Base-by-base conservation (phyloP, 306 rosid species). In the Quercus gilva region DNA sequence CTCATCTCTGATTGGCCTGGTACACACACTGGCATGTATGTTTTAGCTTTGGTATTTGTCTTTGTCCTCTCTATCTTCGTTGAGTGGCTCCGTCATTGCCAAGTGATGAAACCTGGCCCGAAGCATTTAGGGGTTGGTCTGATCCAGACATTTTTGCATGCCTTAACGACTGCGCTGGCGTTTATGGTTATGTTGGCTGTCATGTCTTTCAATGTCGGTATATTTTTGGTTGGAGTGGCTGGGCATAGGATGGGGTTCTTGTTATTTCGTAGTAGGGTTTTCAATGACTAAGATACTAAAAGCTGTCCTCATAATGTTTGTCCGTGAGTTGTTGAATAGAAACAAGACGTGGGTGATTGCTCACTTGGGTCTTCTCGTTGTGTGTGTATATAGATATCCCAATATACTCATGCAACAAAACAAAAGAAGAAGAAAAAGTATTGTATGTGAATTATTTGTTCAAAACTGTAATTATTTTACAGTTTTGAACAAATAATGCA, bases 161-260 rank as follows among this genome's bases (percentile, higher is more conserved):
- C 84, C 5, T 8, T 92, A 0, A 80, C 90, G 81, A 83, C 90
- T 13, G 94, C 89, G 1, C 26, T 94, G 12, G 85, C 89, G 12
- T 88, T 88, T 71, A 11, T 94, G 86, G 91, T 94, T 2, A 94
- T 94, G 97, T 76, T 94, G 25, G 93, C 97, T 0, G 81, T 94
- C 49, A 92, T 94, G 98, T 94, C 98, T 0, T 94, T 94, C 74
- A 94, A 94, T 17, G 88, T 67, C 0, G 97, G 97, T 0, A 93
- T 92, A 1, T 83, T 94, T 59, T 61, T 92, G 84, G 94, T 55
- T 1, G 98, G 88, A 6, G 68, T 94, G 6, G 84, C 87, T 0
- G 97, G 97, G 4, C 97, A 92, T 74, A 55, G 87, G n/a, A 5
- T 94, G 0, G 97, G 97, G 1, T 92, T 91, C 81, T 83, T 92